Conservation (phyloP, 768 basidiomycete genomes). For the Artomyces pyxidatus region DNA sequence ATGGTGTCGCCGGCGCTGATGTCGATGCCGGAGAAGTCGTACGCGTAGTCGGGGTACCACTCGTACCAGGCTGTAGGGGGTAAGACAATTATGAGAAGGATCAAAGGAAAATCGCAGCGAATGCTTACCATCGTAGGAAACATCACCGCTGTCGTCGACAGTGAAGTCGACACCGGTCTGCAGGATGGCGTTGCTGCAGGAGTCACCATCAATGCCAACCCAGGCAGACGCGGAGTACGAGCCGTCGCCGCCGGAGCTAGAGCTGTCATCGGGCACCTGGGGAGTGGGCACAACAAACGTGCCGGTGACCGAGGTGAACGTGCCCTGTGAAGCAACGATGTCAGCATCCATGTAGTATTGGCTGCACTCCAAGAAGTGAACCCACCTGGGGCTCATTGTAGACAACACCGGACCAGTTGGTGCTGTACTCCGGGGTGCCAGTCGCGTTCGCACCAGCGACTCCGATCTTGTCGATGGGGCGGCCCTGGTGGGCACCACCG, state of each 20-base stretch:
- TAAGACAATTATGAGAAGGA: background rate
- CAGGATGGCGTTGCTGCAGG: slow-evolving; percentile 27
- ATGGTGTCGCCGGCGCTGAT: slow-evolving; percentile 23
- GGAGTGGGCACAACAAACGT: slow-evolving; percentile 29
- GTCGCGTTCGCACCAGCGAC: slow-evolving; percentile 13
- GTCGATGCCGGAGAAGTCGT: slow-evolving; percentile 26
- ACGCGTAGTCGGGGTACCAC: slow-evolving; percentile 26
- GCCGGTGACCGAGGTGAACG: slow-evolving; percentile 29
- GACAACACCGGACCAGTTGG: slow-evolving; percentile 31
- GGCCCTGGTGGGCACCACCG: slow-evolving; percentile 11
- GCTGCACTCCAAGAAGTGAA: background rate
- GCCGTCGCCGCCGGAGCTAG: slow-evolving; percentile 21
- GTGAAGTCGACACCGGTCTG: slow-evolving; percentile 31
- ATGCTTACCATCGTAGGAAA: slow-evolving; percentile 23
- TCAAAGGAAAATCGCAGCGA: background rate
- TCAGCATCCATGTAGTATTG: background rate
- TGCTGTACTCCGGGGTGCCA: slow-evolving; percentile 24
- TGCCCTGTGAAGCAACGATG: slow-evolving; percentile 15
- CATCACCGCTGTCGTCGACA: slow-evolving; percentile 10
- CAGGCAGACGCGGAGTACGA: slow-evolving; percentile 26
- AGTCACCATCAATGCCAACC: slow-evolving; percentile 32
- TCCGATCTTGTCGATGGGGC: background rate
- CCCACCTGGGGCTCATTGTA: slow-evolving; percentile 20
- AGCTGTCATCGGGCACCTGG: slow-evolving; percentile 15
- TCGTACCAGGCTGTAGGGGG: slow-evolving; percentile 23